These are phyloP conservation scores for Coccomyxa sp. DNA, from an alignment of 139 green algal species.

Conservation along the genomic window DNA sequence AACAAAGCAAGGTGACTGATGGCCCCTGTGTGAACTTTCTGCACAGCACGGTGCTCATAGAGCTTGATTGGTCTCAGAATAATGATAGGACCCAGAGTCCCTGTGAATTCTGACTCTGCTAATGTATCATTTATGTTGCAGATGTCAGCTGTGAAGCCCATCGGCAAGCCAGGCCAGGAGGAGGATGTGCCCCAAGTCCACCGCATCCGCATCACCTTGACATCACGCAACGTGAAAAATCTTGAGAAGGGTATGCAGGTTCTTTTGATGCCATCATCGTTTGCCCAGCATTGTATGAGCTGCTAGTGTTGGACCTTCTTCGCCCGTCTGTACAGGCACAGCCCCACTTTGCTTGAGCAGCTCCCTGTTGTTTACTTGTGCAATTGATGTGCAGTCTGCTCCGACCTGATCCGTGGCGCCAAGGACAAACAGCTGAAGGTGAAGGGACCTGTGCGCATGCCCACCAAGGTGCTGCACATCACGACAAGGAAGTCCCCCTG, in stretches of 20 bases:
- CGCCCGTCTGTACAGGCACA: neutral
- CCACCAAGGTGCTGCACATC: slow-evolving; percentile 96
- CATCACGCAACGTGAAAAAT: slow-evolving; percentile 91
- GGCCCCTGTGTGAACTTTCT: no score
- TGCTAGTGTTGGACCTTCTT: neutral
- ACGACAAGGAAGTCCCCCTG: slow-evolving; percentile 97
- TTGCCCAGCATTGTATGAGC: neutral
- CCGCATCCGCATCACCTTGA: slow-evolving; percentile 99
- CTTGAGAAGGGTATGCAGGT: slow-evolving; percentile 88
- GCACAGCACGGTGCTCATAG: no score
- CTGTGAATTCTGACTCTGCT: no score
- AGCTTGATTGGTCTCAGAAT: no score
- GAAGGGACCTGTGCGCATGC: slow-evolving; percentile 98
- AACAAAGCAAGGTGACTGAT: no score
- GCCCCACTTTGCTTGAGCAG: neutral
- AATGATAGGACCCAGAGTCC: no score
- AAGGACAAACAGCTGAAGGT: slow-evolving; percentile 99
- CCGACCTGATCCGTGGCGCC: slow-evolving; percentile 93
- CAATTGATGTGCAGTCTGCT: slow-evolving; percentile 74
- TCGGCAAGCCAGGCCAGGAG: slow-evolving; percentile 66
- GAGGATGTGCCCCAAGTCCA: slow-evolving; percentile 69
- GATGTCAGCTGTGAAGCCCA: slow-evolving; percentile 6
- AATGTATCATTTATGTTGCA: neutral
- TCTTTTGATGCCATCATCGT: neutral
- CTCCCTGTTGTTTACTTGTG: neutral